Percentiles rank a stretch among this genome's conserved stretches.
Evolutionary conservation across 768 basidiomycete genomes (phyloP).

Genomic region (Rhodocollybia butyracea): DNA sequence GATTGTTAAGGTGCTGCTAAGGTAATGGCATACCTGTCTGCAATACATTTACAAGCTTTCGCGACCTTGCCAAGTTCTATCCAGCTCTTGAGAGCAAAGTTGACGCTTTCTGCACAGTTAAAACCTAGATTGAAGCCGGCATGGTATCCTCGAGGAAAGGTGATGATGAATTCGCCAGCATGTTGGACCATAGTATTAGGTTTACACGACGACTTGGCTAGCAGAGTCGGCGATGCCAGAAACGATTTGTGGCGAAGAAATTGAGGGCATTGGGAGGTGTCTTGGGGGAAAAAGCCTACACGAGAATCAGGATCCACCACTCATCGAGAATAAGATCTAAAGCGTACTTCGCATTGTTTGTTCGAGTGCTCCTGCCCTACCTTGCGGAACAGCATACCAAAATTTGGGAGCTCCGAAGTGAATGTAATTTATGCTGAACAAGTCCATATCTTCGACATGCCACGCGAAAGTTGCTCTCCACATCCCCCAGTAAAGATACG

Average conservation of each 20-base stretch:
- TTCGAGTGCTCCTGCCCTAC: slow-evolving; percentile 78
- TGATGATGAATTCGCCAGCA: slow-evolving; percentile 94
- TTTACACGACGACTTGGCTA: slow-evolving; percentile 73
- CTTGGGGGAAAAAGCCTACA: slow-evolving; percentile 85
- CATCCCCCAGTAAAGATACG: slow-evolving; percentile 99
- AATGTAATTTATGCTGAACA: slow-evolving; percentile 98
- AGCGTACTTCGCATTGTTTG: slow-evolving; percentile 78
- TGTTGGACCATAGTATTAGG: slow-evolving; percentile 91
- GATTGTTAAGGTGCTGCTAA: too few species aligned
- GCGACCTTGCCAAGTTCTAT: slow-evolving; percentile 83
- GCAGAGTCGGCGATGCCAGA: slow-evolving; percentile 80
- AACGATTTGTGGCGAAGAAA: slow-evolving; percentile 97
- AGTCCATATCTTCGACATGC: slow-evolving; percentile 99
- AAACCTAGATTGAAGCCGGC: slow-evolving; percentile 96
- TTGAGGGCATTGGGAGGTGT: slow-evolving; percentile 81
- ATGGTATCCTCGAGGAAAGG: slow-evolving; percentile 92
- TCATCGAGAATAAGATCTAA: neutral
- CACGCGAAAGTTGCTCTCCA: slow-evolving; percentile 98
- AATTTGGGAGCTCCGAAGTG: slow-evolving; percentile 97
- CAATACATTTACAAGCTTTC: slow-evolving; percentile 69
- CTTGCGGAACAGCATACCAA: slow-evolving; percentile 97
- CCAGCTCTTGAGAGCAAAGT: slow-evolving; percentile 96
- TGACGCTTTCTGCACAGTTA: slow-evolving; percentile 96
- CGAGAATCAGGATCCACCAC: slow-evolving; percentile 6
- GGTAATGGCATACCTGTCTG: slow-evolving; percentile 60